phyloP scores from a whole-genome alignment of 108 stramenopile species.

The Chaetoceros tenuissimus region DNA sequence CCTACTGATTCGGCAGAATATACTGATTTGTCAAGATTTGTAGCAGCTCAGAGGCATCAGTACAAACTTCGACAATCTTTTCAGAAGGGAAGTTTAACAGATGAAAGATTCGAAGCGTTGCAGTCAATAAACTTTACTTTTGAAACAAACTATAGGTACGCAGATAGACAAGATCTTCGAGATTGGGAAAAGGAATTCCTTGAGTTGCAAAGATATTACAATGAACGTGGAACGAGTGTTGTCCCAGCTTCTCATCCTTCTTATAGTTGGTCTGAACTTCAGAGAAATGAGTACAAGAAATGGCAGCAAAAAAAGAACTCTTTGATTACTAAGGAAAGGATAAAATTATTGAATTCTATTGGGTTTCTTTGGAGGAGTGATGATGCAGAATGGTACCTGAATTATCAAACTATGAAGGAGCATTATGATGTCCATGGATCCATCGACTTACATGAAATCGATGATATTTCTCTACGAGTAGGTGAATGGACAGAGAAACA shows the following conservation, averaged over 20 bases:
- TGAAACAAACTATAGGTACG: neutral
- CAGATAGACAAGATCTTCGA: neutral
- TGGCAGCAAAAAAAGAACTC: neutral
- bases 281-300: neutral
- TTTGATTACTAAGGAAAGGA: neutral
- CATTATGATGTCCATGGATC: neutral
- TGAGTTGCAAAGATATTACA: neutral
- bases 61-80: neutral
- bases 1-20: conserved; percentile 15
- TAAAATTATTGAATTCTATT: neutral
- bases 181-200: neutral
- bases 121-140: neutral
- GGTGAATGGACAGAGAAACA: neutral
- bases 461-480: neutral
- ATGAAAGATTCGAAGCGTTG: neutral
- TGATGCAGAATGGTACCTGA: neutral
- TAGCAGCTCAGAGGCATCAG: neutral
- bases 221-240: neutral
- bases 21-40: neutral
- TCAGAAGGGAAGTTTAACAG: neutral
- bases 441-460: neutral
- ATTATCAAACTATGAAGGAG: neutral
- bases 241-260: neutral
- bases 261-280: neutral
- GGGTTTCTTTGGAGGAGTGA: neutral